Evolutionary conservation across 345 rosid genomes (phyloP), one percentile per base, ranked within the genome.

Genomic region (Heritiera littoralis): DNA sequence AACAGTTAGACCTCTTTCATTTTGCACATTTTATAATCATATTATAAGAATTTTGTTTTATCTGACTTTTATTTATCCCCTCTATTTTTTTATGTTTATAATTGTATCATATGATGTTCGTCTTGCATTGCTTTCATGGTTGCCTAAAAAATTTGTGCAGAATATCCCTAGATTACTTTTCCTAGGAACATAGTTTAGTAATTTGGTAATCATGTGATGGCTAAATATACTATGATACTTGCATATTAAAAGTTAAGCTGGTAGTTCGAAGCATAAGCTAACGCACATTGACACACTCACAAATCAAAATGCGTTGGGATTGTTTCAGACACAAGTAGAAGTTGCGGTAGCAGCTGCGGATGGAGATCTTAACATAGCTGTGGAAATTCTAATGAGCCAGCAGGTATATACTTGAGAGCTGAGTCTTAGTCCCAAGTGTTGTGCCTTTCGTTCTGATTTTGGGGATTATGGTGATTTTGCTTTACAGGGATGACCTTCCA

Each of bases 361-460:
- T 9, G 93, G 94, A 32, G 98, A 94, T 84, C 90, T 94, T 75
- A 89, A 85, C 71, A 92, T 94, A 32, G 99, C 98, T 4, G 94
- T 94, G 61, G 99, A 96, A 86, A 96, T 96, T 83, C 91, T 95
- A n/a, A 93, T 91, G 95, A 94, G 91, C 88, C 99, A 96, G 81
- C 94, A 89, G 94, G 99, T 89, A 52, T 18, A 32, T 69, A 2
- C 48, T 23, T 32, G 30, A 59, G 55, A 43, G 48, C 55, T 70
- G 13, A 14, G 18, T 40, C 15, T 56, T 48, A 48, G 52, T 48
- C 52, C 14, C 5, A 13, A 9, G 68, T 13, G 4, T 51, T 8
- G 13, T 45, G 20, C 45, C 17, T 77, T 69, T 43, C 11, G 9
- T 55, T 14, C 79, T 84, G 14, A 79, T 41, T 64, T 0, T 9